Evolutionary conservation across 2,329 filamentous ascomycete genomes (phyloP), one percentile per base, ranked within the genome.

Genomic region (Boeremia lycopersici): DNA sequence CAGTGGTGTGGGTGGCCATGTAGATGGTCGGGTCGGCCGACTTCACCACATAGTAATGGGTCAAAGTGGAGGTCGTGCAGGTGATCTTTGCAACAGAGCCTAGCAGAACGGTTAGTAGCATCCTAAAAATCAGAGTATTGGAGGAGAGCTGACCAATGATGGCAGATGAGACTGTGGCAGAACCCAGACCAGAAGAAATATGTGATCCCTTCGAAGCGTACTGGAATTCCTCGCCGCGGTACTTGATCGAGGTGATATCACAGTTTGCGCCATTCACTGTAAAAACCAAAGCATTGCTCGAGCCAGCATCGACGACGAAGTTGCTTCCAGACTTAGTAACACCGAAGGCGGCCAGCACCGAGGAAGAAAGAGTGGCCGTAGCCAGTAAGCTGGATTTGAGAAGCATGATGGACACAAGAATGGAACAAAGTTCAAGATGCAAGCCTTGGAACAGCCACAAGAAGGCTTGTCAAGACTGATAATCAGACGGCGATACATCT

Each of bases 191-290:
- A 13, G 84, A 86, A 25, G 76, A 76, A 53, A 87, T 83, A 50
- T 87, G 85, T n/a, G 81, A 82, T 23, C 77, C 78, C 40, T 78
- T 78, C 41, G 71, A 70, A 6, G 73, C 58, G 61, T 84, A 83
- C 70, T 88, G 86, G 7, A 86, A 78, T 67, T 89, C 83, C 38
- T 79, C 78, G 55, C 83, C 82, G 23, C 82, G 81, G 66, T 81
- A 88, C 48, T 81, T 79, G 69, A 89, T 83, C 0, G 85, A 87
- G 12, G 80, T 86, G 69, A 89, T 85, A 61, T 88, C 86, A 61
- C 86, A 87, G 67, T 76, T 86, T 13, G 76, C 77, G 41, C 79
- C 58, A 28, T 71, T 67, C 12, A 76, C 71, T 7, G 70, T 72
- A 15, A 75, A 64, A 8, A 67, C 59, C n/a, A 76, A 56, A 6